These are phyloP conservation scores for Penicillium manginii DNA, from an alignment of 495 filamentous ascomycete species.

Conservation along the genomic window DNA sequence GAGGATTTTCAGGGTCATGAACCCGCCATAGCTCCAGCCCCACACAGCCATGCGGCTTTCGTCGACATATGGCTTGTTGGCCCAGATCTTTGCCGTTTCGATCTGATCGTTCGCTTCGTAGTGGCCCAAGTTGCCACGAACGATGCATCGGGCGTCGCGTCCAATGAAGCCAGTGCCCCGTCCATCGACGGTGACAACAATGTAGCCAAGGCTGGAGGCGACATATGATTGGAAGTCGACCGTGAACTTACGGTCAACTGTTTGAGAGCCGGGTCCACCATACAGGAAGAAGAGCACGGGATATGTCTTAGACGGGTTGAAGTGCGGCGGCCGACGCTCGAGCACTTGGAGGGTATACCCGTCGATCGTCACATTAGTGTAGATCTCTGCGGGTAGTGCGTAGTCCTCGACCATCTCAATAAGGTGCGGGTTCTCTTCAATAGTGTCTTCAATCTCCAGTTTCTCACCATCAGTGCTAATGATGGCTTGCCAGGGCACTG, in stretches of 20 bases:
- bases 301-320: conserved; percentile 82
- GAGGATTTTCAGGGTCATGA: conserved; percentile 94
- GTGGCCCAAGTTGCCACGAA: conserved; percentile 81
- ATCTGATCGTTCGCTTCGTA: conserved; percentile 93
- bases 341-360: conserved; percentile 80
- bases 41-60: conserved; percentile 83
- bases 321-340: conserved; percentile 89
- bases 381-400: conserved; percentile 83
- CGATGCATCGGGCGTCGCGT: conserved; percentile 76
- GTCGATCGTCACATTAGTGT: conserved; percentile 82
- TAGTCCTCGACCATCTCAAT: conserved; percentile 69
- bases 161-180: conserved; percentile 92
- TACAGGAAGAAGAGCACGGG: conserved; percentile 95
- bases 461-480: conserved; percentile 77
- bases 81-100: conserved; percentile 85
- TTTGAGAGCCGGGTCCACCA: conserved; percentile 87
- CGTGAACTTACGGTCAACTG: conserved; percentile 76
- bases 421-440: conserved; percentile 78
- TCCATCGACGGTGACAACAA: conserved; percentile 93
- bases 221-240: conserved; percentile 93
- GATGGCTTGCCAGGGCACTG: conserved; percentile 90
- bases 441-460: conserved; percentile 61
- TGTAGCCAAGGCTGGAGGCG: conserved; percentile 84
- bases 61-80: conserved; percentile 81
- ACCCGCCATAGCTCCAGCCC: conserved; percentile 98